Evolutionary conservation across 1,139 yeast species (phyloP), one percentile per base, ranked within the genome.

Genomic region (Sugiyamaella neomexicana): DNA sequence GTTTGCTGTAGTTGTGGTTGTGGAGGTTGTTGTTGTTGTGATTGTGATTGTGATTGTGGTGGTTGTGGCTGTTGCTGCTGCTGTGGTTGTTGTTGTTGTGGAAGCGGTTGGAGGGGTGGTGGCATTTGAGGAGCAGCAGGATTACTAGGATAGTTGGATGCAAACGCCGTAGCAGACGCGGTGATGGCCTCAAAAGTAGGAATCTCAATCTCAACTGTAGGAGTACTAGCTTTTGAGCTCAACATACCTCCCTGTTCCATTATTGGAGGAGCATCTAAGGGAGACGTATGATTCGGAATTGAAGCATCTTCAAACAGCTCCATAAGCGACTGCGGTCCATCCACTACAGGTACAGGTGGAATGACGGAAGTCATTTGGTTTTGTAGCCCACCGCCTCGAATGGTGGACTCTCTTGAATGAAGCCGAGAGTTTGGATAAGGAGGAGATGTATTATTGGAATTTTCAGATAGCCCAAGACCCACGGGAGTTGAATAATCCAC

Each of bases 281-380:
- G 54, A 37, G 36, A 62, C 2, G 53, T 16, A 8, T 20, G 25
- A n/a, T 5, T 27, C 12, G 36, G 16, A n/a, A 41, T 27, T 7
- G 51, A 43, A 17, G 64, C 61, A 42, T 75, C 80, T 53, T 86
- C 90, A 67, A 89, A 89, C 37, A 89, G 72, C 68, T 84, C 83
- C 55, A 85, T 73, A 42, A 89, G 72, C 2, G 95, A 86, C 65
- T 81, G 83, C 0, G 96, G 96, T 0, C 88, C 85, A 52, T 77
- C 84, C 31, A 50, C 56, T 7, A 41, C 27, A 9, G 52, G 46
- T 7, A 49, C 52, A 15, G 38, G 17, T 9, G 49, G 43, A 31
- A 27, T 27, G 1, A 31, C 29, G 3, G 31, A 20, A 3, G 15
- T 29, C 23, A 20, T 31, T 43, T 31, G 39, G 5, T 10, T 15